Evolutionary conservation across 768 basidiomycete species (phyloP).

Genomic region (Mrakia hoshinonis): DNA sequence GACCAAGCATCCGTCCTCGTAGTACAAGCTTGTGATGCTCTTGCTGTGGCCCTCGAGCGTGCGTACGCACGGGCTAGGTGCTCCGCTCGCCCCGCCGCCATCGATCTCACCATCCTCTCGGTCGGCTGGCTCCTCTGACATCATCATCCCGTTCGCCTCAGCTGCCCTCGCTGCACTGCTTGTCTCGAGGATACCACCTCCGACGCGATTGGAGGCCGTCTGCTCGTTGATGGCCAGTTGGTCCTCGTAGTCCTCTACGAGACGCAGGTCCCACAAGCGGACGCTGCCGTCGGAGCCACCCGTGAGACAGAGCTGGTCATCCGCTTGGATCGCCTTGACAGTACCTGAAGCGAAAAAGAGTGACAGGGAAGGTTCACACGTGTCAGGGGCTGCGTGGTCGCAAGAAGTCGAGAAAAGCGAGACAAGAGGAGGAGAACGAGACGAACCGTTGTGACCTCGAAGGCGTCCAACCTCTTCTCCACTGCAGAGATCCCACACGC

Average conservation of each 20-base stretch:
- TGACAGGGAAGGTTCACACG: too few species aligned
- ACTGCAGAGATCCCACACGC: conserved; percentile 87
- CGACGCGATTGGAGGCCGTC: neutral
- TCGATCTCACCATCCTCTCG: conserved; percentile 32
- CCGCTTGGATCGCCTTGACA: conserved; percentile 87
- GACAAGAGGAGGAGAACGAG: neutral
- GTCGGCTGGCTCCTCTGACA: conserved; percentile 33
- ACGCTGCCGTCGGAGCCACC: conserved; percentile 80
- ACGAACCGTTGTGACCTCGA: conserved; percentile 61
- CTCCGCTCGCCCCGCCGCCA: conserved; percentile 31
- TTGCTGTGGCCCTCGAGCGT: conserved; percentile 84
- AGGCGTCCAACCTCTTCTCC: conserved; percentile 80
- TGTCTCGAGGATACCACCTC: neutral
- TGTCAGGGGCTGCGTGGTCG: too few species aligned
- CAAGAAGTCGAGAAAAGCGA: too few species aligned
- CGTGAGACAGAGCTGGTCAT: conserved; percentile 80
- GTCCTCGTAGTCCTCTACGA: conserved; percentile 62
- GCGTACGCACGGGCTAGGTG: conserved; percentile 53
- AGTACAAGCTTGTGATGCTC: conserved; percentile 85
- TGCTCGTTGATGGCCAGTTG: conserved; percentile 30
- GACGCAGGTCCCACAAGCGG: conserved; percentile 80
- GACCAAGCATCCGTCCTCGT: conserved; percentile 88
- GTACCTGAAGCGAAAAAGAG: conserved; percentile 35
- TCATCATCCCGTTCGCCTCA: conserved; percentile 17
- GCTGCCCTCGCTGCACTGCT: neutral